Evolutionary conservation across 176 grass and related monocot genomes (phyloP).

Genomic region (Leersia perrieri): DNA sequence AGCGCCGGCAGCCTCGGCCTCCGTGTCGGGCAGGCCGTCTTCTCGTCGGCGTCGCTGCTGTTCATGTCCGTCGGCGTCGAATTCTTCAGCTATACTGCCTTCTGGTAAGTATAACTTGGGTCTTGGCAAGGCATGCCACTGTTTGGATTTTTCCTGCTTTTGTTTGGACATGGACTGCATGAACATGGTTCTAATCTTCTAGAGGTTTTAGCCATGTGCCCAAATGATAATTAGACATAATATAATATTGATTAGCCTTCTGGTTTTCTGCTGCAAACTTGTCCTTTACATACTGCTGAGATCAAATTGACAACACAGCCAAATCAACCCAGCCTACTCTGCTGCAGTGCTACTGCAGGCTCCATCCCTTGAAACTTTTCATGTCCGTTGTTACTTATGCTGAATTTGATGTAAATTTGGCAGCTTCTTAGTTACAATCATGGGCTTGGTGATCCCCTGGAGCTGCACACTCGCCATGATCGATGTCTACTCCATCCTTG

Average conservation of each 20-base stretch:
- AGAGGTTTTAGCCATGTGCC: background rate
- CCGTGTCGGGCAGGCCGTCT: slow-evolving; percentile 78
- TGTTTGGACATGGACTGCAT: background rate
- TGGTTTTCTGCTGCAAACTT: background rate
- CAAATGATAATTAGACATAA: background rate
- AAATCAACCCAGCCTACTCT: background rate
- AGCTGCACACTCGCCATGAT: slow-evolving; percentile 84
- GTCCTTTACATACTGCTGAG: background rate
- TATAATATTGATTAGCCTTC: background rate
- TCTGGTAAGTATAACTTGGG: slow-evolving; percentile 47
- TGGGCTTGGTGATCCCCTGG: slow-evolving; percentile 88
- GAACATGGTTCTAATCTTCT: background rate
- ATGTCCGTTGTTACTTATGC: background rate
- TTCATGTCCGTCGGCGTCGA: slow-evolving; percentile 94
- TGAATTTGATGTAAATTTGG: background rate
- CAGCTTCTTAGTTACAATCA: slow-evolving; percentile 90
- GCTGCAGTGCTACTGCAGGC: background rate
- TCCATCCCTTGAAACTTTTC: background rate
- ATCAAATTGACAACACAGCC: background rate
- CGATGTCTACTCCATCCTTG: slow-evolving; percentile 67
- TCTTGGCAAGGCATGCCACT: background rate
- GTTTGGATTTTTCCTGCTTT: background rate
- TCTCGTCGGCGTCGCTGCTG: slow-evolving; percentile 78
- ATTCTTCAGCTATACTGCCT: slow-evolving; percentile 93
- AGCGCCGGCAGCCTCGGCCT: slow-evolving; percentile 73